Conservation (phyloP, 148 eudicot genomes). For the Persicaria maculosa region DNA sequence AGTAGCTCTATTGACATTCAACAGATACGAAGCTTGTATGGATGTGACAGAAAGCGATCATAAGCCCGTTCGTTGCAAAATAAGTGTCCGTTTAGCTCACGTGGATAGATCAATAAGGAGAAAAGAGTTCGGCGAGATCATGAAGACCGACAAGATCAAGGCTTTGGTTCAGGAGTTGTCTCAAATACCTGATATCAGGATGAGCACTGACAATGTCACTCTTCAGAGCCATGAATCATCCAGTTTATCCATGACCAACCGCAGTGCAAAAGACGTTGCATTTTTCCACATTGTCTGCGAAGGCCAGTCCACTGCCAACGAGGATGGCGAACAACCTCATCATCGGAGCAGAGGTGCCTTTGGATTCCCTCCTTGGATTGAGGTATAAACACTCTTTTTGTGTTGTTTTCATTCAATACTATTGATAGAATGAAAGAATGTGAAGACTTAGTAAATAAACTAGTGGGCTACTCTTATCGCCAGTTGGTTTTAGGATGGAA, state of each 20-base stretch:
- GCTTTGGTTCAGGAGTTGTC: slow-evolving; percentile 40
- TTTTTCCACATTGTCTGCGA: slow-evolving; percentile 49
- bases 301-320: slow-evolving; percentile 49
- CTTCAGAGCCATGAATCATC: slow-evolving; percentile 71
- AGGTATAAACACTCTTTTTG: slow-evolving; percentile 46
- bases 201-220: slow-evolving; percentile 43
- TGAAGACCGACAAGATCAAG: slow-evolving; percentile 42
- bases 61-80: slow-evolving; percentile 92
- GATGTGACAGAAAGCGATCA: slow-evolving; percentile 96
- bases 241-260: slow-evolving; percentile 47
- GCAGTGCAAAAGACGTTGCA: slow-evolving; percentile 45
- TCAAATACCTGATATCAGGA: slow-evolving; percentile 49
- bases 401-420: neutral
- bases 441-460: too few relatives aligned
- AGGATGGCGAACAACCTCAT: slow-evolving; percentile 39
- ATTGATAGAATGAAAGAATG: too few relatives aligned
- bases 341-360: slow-evolving; percentile 59
- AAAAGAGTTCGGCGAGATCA: slow-evolving; percentile 66
- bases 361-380: slow-evolving; percentile 94
- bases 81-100: slow-evolving; percentile 59
- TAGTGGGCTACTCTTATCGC: too few relatives aligned
- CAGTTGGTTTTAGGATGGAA: too few relatives aligned
- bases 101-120: slow-evolving; percentile 92
- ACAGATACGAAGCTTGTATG: slow-evolving; percentile 94
- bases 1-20: neutral